A percentile compares a stretch with the other conserved stretches of the same genome.
Conservation (phyloP, 2,329 filamentous ascomycete genomes). For the Xylariaceae sp. region DNA sequence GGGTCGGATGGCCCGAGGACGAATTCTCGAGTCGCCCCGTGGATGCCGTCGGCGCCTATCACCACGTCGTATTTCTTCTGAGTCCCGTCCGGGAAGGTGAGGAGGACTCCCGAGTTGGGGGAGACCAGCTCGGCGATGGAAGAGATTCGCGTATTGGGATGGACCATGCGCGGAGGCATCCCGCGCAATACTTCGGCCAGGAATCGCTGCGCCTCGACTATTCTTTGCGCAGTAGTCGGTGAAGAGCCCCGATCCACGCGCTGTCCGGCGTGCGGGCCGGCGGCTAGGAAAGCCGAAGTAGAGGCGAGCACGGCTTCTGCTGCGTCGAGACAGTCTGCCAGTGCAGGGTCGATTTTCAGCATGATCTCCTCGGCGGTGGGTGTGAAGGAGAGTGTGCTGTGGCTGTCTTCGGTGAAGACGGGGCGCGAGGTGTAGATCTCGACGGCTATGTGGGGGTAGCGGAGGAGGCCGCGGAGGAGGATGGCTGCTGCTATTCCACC, state of each 20-base stretch:
- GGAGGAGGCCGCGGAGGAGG: constrained; percentile 26
- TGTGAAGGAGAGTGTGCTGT: constrained; percentile 21
- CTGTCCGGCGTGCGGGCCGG: constrained; percentile 23
- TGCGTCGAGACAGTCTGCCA: constrained; percentile 24
- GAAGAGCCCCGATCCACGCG: constrained; percentile 12
- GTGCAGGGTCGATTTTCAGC: constrained; percentile 23
- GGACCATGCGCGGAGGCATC: constrained; percentile 26
- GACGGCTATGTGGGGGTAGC: constrained; percentile 27
- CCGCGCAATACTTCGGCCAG: constrained; percentile 25
- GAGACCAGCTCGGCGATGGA: constrained; percentile 21
- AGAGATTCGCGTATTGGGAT: constrained; percentile 23
- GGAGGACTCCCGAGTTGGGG: constrained; percentile 15
- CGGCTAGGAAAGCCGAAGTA: constrained; percentile 19
- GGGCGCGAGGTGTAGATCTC: constrained; percentile 29
- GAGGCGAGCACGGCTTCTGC: constrained; percentile 25
- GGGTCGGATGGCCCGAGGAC: constrained; percentile 24
- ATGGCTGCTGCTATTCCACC: constrained; percentile 25
- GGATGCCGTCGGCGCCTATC: constrained; percentile 27
- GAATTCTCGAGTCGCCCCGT: constrained; percentile 23
- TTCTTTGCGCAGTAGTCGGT: constrained; percentile 11
- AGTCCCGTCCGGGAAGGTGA: constrained; percentile 27
- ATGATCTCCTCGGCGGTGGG: constrained; percentile 22
- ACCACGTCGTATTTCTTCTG: constrained; percentile 30
- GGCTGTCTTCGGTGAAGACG: constrained; percentile 24
- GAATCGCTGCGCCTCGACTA: constrained; percentile 27